Evolutionary conservation across 768 basidiomycete genomes (phyloP).

Genomic region (Boletus tylopilopsis): DNA sequence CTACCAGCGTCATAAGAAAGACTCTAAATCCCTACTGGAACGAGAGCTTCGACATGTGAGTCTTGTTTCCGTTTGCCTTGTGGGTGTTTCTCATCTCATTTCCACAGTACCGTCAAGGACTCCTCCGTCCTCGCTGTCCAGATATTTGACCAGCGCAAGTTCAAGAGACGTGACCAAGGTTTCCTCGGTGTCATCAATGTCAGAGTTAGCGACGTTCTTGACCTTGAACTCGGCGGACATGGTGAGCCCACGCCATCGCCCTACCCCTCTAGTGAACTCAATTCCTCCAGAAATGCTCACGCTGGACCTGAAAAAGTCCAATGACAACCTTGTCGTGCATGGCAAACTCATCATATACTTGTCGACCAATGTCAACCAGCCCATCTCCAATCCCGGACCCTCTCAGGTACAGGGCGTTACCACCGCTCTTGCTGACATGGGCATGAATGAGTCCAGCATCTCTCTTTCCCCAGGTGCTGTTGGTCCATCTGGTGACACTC

Average conservation of each 20-base stretch:
- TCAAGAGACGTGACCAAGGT: slow-evolving; percentile 97
- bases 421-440: slow-evolving; percentile 57
- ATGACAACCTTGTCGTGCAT: slow-evolving; percentile 96
- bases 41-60: slow-evolving; percentile 96
- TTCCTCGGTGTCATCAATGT: slow-evolving; percentile 98
- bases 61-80: background rate
- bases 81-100: slow-evolving; percentile 8
- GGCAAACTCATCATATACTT: slow-evolving; percentile 97
- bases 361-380: slow-evolving; percentile 83
- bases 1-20: slow-evolving; percentile 96
- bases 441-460: slow-evolving; percentile 54
- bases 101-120: slow-evolving; percentile 83
- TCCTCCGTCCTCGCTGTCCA: slow-evolving; percentile 98
- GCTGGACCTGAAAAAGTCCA: slow-evolving; percentile 96
- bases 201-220: slow-evolving; percentile 83
- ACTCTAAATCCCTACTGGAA: slow-evolving; percentile 96
- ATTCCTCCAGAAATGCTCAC: slow-evolving; percentile 82
- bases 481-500: slow-evolving; percentile 32
- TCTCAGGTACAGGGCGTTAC: slow-evolving; percentile 61
- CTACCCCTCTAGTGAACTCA: background rate
- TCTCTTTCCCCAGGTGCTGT: slow-evolving; percentile 51
- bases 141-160: slow-evolving; percentile 99
- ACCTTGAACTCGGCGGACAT: slow-evolving; percentile 89
- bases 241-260: slow-evolving; percentile 50
- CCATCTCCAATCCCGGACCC: slow-evolving; percentile 81